These are phyloP conservation scores for Cantharellus anzutake DNA, from an alignment of 768 basidiomycete species.

Conservation along the genomic window DNA sequence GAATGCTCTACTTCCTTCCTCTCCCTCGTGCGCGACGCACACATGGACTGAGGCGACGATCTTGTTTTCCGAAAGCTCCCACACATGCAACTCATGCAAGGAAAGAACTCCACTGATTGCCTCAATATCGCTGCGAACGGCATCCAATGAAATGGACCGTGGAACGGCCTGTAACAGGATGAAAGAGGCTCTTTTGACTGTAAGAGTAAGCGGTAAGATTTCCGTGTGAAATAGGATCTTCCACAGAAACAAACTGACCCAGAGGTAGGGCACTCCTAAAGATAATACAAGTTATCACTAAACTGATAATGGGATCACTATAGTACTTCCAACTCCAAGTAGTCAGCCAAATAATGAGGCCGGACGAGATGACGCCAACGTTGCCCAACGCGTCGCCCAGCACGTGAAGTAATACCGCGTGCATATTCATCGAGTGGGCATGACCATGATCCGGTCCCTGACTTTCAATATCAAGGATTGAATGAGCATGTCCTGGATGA, in stretches of 20 bases:
- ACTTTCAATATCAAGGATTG: background rate
- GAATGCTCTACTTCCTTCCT: slow-evolving; percentile 28
- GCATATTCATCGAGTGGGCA: slow-evolving; percentile 71
- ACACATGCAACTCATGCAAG: slow-evolving; percentile 88
- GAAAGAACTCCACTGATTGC: slow-evolving; percentile 70
- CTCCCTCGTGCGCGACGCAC: slow-evolving; percentile 54
- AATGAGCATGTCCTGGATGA: slow-evolving; percentile 2
- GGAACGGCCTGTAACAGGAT: slow-evolving; percentile 93
- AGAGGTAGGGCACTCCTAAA: slow-evolving; percentile 90
- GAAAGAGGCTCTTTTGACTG: slow-evolving; percentile 44
- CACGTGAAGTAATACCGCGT: slow-evolving; percentile 84
- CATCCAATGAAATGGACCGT: slow-evolving; percentile 67
- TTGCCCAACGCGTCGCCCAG: slow-evolving; percentile 95
- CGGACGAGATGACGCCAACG: slow-evolving; percentile 90
- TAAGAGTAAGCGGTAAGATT: background rate
- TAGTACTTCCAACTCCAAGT: slow-evolving; percentile 74
- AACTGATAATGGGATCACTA: slow-evolving; percentile 82
- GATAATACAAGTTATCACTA: slow-evolving; percentile 90
- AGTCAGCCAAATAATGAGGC: slow-evolving; percentile 84
- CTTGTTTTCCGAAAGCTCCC: slow-evolving; percentile 92
- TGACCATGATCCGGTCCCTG: slow-evolving; percentile 4
- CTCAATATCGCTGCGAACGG: slow-evolving; percentile 64
- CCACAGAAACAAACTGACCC: slow-evolving; percentile 11
- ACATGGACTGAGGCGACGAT: slow-evolving; percentile 94
- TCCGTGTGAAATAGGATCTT: background rate